Conservation (phyloP, 2,329 filamentous ascomycete genomes). For the Talaromyces verruculosus region DNA sequence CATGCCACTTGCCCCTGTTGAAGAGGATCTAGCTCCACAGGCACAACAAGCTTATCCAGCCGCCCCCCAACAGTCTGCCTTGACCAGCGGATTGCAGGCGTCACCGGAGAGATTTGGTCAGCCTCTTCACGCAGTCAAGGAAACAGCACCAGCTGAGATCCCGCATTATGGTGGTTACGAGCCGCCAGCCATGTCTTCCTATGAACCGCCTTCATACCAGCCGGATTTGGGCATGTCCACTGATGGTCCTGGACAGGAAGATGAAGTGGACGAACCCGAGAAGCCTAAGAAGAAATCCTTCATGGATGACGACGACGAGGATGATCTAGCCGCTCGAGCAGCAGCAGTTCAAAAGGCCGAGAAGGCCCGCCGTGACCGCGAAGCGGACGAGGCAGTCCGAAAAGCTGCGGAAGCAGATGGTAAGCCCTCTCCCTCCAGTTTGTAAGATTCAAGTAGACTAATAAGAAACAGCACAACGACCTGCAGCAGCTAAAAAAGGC, state of each 20-base stretch:
- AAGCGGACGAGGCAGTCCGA: conserved; percentile 81
- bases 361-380: conserved; percentile 68
- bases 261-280: conserved; percentile 56
- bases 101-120: conserved; percentile 27
- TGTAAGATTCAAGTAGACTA: conserved; percentile 29
- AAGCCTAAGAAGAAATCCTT: conserved; percentile 73
- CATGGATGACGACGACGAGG: conserved; percentile 77
- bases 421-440: conserved; percentile 33
- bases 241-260: conserved; percentile 51
- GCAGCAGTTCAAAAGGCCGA: conserved; percentile 59
- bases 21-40: conserved; percentile 36
- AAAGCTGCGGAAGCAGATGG: conserved; percentile 73
- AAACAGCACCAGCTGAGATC: conserved; percentile 24
- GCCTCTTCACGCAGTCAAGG: conserved; percentile 25
- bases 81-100: conserved; percentile 34
- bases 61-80: conserved; percentile 27
- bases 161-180: conserved; percentile 36
- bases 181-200: conserved; percentile 32
- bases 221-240: conserved; percentile 34
- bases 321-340: conserved; percentile 59
- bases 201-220: conserved; percentile 42
- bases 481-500: conserved; percentile 50
- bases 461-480: conserved; percentile 47
- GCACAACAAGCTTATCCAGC: conserved; percentile 26
- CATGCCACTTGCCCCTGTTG: conserved; percentile 42